A percentile compares a stretch with the other conserved stretches of the same genome.
Conservation (phyloP, 75 land plant genomes). For the Picea glauca region DNA sequence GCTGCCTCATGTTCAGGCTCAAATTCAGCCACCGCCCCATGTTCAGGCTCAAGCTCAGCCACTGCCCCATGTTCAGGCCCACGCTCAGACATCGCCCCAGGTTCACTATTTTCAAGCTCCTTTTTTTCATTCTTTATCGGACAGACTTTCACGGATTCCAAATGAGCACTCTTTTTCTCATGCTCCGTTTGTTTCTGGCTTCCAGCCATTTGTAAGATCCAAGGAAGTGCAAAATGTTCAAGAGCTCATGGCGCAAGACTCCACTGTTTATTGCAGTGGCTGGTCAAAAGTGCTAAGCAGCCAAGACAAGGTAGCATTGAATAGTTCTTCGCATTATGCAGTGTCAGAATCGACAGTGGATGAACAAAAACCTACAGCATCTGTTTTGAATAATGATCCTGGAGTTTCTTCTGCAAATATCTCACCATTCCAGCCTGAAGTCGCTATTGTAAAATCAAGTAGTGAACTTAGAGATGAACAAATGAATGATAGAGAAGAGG, state of each 20-base stretch:
- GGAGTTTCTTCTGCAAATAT: neutral
- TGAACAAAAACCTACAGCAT: neutral
- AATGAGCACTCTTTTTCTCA: slow-evolving; percentile 64
- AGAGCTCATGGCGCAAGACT: neutral
- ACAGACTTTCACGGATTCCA: slow-evolving; percentile 20
- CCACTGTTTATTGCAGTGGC: neutral
- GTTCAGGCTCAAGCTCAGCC: slow-evolving; percentile 18
- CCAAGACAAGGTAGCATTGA: neutral
- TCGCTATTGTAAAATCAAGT: neutral
- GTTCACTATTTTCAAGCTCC: slow-evolving; percentile 16
- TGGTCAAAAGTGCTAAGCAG: neutral
- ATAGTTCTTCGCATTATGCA: neutral
- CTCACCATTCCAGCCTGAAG: neutral
- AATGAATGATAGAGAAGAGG: slow-evolving; percentile 63
- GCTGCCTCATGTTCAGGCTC: neutral
- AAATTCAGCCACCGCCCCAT: neutral
- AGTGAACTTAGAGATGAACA: slow-evolving; percentile 3
- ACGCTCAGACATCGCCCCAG: slow-evolving; percentile 26
- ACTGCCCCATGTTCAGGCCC: slow-evolving; percentile 9
- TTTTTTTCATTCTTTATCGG: slow-evolving; percentile 21
- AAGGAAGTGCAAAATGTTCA: slow-evolving; percentile 15
- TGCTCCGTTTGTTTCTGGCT: slow-evolving; percentile 55
- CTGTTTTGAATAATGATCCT: neutral
- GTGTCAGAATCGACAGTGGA: neutral
- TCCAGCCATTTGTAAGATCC: slow-evolving; percentile 59